Evolutionary conservation across 139 green algal genomes (phyloP).

Genomic region (Auxenochlorella protothecoides): DNA sequence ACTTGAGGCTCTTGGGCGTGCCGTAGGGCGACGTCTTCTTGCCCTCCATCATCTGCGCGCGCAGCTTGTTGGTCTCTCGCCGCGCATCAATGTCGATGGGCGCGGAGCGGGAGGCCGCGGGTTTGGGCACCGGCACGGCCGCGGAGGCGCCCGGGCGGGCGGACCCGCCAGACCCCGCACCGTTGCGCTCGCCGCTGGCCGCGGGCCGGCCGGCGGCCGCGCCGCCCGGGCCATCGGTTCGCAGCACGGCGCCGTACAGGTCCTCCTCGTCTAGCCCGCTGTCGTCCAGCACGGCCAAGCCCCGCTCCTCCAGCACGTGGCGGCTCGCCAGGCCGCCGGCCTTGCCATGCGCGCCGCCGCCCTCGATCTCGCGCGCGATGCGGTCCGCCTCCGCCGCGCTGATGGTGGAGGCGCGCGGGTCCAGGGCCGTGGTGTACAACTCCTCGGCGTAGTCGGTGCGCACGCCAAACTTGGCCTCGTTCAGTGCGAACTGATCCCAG

Average conservation of each 20-base stretch:
- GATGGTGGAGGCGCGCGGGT: slow-evolving; percentile 48
- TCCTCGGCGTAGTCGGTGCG: slow-evolving; percentile 67
- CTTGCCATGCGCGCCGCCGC: not conserved
- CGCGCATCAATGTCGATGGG: slow-evolving; percentile 23
- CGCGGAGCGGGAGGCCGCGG: too few species aligned
- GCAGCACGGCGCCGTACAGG: slow-evolving; percentile 60
- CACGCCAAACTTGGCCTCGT: slow-evolving; percentile 75
- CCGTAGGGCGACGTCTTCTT: slow-evolving; percentile 38
- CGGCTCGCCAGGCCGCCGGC: slow-evolving; percentile 32
- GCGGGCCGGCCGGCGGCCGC: not conserved
- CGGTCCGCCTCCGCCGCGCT: slow-evolving; percentile 55
- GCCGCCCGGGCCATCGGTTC: not conserved
- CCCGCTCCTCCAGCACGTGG: slow-evolving; percentile 75
- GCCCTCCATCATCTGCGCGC: slow-evolving; percentile 13
- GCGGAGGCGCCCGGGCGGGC: too few species aligned
- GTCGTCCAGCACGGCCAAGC: slow-evolving; percentile 40
- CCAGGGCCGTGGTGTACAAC: slow-evolving; percentile 67
- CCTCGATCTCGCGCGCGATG: slow-evolving; percentile 74
- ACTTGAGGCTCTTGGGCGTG: slow-evolving; percentile 28
- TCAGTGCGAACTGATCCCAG: slow-evolving; percentile 91
- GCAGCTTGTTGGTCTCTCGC: slow-evolving; percentile 26
- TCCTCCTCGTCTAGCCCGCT: slow-evolving; percentile 75
- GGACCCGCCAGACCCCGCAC: slow-evolving; percentile 1
- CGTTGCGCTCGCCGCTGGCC: slow-evolving; percentile 1
- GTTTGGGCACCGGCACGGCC: too few species aligned